Evolutionary conservation across 371 early-diverging fungal species (phyloP), one percentile per base, ranked within the genome.

Genomic region (Catenaria anguillulae): DNA sequence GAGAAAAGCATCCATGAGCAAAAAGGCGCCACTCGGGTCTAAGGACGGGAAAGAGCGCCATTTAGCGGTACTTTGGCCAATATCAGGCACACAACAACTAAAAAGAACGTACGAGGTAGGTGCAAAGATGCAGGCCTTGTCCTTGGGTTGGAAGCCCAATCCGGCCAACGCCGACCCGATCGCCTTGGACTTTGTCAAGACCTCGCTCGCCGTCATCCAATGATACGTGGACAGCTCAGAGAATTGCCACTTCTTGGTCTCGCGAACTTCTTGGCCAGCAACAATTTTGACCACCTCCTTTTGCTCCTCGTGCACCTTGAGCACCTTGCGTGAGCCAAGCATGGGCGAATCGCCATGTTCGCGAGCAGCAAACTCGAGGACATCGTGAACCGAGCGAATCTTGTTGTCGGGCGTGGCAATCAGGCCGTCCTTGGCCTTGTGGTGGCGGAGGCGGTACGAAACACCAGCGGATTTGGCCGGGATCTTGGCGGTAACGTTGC

Each of bases 211-310:
- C 43, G 83, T 79, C 64, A 78, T 71, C 76, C 86, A 87, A 60
- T 74, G 62, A 70, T 82, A 90, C 15, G 63, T 68, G 37, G 81
- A 76, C 60, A 90, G 73, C 74, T 89, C 83, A 69, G 78, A 81
- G 69, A 75, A 88, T 58, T 82, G 84, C 90, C 90, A 92, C n/a
- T 67, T 81, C 69, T 90, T 90, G 61, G 63, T 82, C 66, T 87
- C 85, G 63, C 71, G 82, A 31, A 67, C 75, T 63, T 82, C 80
- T 26, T 73, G 76, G 46, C 81, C 87, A 55, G 76, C 73, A 43
- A 82, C 77, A 24, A 75, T 71, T 68, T 85, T 86, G 40, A 73
- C 77, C 54, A 91, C 73, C 58, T 84, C 78, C 75, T 89, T 89
- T 55, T 82, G 78, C 68, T 91, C 90, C 62, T 84, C 82, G 60